phyloP scores from a whole-genome alignment of 345 rosid genomes.

The Camelina hispida region DNA sequence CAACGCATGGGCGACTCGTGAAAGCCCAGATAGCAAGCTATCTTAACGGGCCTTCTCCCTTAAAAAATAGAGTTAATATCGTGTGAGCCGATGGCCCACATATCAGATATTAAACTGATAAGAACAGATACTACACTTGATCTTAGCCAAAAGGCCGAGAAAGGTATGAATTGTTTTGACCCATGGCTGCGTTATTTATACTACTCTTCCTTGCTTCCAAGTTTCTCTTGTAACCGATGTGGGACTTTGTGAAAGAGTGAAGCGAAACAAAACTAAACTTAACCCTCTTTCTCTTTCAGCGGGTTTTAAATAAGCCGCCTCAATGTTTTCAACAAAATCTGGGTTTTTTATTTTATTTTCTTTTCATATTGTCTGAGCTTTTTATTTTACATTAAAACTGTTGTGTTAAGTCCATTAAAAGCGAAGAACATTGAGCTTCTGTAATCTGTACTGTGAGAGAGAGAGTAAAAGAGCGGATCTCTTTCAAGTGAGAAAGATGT shows the following conservation, averaged over 20 bases:
- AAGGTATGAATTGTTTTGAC: constrained; percentile 37
- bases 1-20: constrained; percentile 5
- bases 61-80: constrained; percentile 14
- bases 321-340: no score
- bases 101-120: constrained; percentile 44
- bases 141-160: constrained; percentile 81
- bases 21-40: constrained; percentile 1
- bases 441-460: no score
- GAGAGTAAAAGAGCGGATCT: no score
- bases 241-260: background rate
- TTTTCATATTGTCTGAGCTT: no score
- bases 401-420: no score
- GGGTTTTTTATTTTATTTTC: no score
- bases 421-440: no score
- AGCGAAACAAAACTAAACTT: background rate
- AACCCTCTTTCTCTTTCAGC: background rate
- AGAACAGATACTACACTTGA: constrained; percentile 72
- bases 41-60: background rate
- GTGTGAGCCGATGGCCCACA: constrained; percentile 18
- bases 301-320: background rate
- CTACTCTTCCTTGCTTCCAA: background rate
- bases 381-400: no score
- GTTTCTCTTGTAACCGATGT: background rate
- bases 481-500: no score
- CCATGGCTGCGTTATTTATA: background rate